These are phyloP conservation scores for Mortierella hygrophila DNA, from an alignment of 192 early-diverging fungal species.

Conservation along the genomic window DNA sequence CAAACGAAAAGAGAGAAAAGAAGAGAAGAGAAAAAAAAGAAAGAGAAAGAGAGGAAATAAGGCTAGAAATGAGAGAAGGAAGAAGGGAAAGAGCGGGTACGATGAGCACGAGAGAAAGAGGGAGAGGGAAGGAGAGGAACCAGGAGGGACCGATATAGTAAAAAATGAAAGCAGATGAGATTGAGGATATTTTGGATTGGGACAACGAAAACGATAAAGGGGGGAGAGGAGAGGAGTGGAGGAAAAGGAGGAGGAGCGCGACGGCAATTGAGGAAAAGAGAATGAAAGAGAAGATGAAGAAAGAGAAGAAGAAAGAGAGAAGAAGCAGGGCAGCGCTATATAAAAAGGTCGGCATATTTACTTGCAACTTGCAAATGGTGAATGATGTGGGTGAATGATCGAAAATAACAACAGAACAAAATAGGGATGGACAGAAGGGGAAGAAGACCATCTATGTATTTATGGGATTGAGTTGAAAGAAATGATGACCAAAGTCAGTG, in stretches of 20 bases:
- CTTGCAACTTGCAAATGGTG: too few relatives aligned
- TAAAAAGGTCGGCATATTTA: too few relatives aligned
- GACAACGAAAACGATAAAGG: background rate
- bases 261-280: background rate
- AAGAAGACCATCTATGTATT: background rate
- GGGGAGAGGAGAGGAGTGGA: background rate
- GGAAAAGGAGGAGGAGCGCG: conserved; percentile 10
- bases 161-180: background rate
- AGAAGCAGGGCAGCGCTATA: too few relatives aligned
- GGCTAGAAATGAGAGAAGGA: background rate
- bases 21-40: background rate
- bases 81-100: background rate
- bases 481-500: too few relatives aligned
- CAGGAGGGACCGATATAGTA: background rate
- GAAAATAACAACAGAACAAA: background rate
- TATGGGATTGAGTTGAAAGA: background rate
- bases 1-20: too few relatives aligned
- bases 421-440: background rate
- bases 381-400: background rate
- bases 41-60: background rate
- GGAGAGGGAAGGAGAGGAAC: background rate
- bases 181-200: background rate
- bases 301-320: background rate
- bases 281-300: background rate
- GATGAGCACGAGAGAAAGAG: background rate